Base-by-base conservation (phyloP, 179 eudicot species). In the Carnegiea gigantea region DNA sequence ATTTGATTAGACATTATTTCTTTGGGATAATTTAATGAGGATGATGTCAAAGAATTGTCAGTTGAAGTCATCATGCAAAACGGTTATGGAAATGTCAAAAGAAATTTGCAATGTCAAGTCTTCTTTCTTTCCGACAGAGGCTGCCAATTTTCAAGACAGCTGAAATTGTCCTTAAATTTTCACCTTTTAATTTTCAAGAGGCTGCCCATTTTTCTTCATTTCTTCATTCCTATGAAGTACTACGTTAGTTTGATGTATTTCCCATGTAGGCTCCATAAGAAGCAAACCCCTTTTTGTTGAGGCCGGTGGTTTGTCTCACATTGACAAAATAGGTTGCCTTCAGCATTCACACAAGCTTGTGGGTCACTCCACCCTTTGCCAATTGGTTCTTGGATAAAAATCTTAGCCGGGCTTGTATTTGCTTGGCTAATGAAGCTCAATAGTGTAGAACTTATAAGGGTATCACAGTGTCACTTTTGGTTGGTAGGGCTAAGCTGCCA, bases 21-120 rank as follows among this genome's bases (percentile, higher is more conserved):
- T 79, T 54, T 24, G 14, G 71, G 43, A 40, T 72, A 44, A 57
- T 60, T 57, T 57, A 73, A 65, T 80, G 82, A 38, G 20, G 54
- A 72, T 71, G 54, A 13, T 36, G 70, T 48, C 11, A 70, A 51
- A 70, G 8, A 2, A 20, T 20, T 70, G 26, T 28, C 15, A 18
- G 20, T 46, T 65, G 73, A 33, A 15, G 73, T 70, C 21, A 30
- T 30, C 6, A 7, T 24, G 43, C 70, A 21, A 80, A 43, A 7
- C 14, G 77, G 60, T 38, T 67, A 38, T 51, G 73, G 75, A 51
- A 20, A 6, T 51, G 6, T 70, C 24, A 44, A 3, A 13, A n/a
- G 60, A 48, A 28, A 46, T 6, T 74, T 78, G 64, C 73, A 78
- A 48, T 10, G 57, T 38, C 1, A 38, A 38, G 43, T 24, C 36